Evolutionary conservation across 345 rosid genomes (phyloP), one percentile per base, ranked within the genome.

Genomic region (Aquilaria yunnanensis): DNA sequence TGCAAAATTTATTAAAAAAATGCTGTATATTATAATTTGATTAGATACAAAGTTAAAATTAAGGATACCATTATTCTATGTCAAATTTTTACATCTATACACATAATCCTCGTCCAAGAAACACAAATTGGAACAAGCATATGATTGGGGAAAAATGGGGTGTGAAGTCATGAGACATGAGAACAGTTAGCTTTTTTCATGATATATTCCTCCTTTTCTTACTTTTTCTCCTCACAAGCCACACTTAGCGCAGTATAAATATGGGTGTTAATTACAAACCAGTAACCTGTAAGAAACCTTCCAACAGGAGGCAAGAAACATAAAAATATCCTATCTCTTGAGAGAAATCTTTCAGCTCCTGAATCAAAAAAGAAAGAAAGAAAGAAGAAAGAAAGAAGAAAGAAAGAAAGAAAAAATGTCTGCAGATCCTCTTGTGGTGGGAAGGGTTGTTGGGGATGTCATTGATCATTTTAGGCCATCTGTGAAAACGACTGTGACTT

Each of bases 391-490:
- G 5, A 23, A 23, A 23, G 8, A 37, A 37, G 3, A 0, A 1
- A 37, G 43, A 37, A 9, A 32, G 65, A 4, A 32, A 78, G 85
- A 84, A 31, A 75, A 51, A 14, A 14, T 74, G 32, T 71, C 43
- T 37, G 43, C 80, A 4, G 94, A 93, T 65, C 92, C 98, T 45
- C 96, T 93, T 53, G 88, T 80, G 43, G 80, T 93, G 10, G 97
- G 96, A 29, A 82, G 96, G 72, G 97, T 93, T 61, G 77, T 93
- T 32, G 97, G 97, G 56, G 98, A 93, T 67, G 94, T 93, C 11
- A 74, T 93, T 41, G 98, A 90, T 70, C 49, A 62, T 61, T 84
- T 86, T 71, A 73, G 63, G 49, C 81, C 87, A 13, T 67, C 64
- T 37, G 92, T 86, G 71, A 85, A 81, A 67, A 86, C 86, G 87